Base-by-base conservation (phyloP, 2,329 filamentous ascomycete species). In the Aspergillus novoparasiticus region DNA sequence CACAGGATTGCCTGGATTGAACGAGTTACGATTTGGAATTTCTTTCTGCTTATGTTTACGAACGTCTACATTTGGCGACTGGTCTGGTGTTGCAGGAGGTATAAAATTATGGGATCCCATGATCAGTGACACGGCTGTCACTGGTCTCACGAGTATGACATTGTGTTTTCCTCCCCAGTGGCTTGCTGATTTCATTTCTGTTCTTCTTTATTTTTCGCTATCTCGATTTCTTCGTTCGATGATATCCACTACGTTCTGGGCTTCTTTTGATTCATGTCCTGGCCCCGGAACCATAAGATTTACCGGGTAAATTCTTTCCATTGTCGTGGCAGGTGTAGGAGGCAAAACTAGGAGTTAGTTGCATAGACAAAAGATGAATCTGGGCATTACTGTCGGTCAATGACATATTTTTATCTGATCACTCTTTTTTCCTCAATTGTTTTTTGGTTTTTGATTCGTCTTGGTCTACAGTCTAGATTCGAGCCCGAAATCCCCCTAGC, bases 211-310 rank as follows among this genome's bases (percentile, higher is more conserved):
- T 30, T 60, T 51, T 63, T 60, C 60, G 60, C 57, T 55, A 34
- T 63, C 61, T 62, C 46, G 56, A 46, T 64, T 56, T 63, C 21
- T 57, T 62, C 60, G 41, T 62, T 63, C 50, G 61, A 69, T 70
- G 68, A 70, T 70, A 70, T 70, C 68, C 68, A 68, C 68, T 70
- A 53, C 65, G 66, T 68, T 69, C 65, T 66, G 64, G 63, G 58
- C 53, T 45, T 57, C 26, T 54, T 54, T 54, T 43, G 50, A 43
- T 51, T 32, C 43, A 48, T 43, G 26, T 59, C 26, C 32, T 32
- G 30, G 51, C 51, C 51, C 30, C 30, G 51, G 51, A 54, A 54
- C 51, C 51, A 54, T 36, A n/a, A 54, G 51, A 54, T 30, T 21
- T 54, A 36, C 51, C 51, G 51, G 51, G 51, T 54, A 54, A 32